Percentiles rank a stretch among this genome's conserved stretches.
These are phyloP conservation scores for Yarrowia deformans DNA, from an alignment of 805 yeast genomes.

Conservation along the genomic window DNA sequence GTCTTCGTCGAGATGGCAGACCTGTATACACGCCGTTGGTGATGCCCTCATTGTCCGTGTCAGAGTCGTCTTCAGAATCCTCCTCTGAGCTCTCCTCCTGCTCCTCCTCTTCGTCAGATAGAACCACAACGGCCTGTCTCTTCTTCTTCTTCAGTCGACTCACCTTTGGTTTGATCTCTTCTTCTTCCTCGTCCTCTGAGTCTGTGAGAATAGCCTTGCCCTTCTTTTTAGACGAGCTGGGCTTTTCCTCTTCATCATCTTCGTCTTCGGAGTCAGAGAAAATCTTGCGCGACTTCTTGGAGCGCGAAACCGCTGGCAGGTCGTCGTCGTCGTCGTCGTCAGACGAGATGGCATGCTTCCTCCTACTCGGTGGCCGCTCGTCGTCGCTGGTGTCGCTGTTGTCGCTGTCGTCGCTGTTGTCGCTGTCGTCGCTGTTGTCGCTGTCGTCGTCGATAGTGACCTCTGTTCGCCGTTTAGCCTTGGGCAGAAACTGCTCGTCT, in stretches of 20 bases:
- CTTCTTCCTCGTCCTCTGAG: not conserved
- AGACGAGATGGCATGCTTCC: not conserved
- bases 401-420: conserved; percentile 15
- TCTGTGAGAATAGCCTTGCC: not conserved
- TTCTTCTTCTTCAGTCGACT: conserved; percentile 4
- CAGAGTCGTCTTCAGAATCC: not conserved
- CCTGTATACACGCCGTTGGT: conserved; percentile 10
- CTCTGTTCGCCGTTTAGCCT: not conserved
- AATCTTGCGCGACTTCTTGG: conserved; percentile 13
- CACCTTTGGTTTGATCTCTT: not conserved
- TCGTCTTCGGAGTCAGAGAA: conserved; percentile 11
- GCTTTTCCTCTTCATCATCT: not conserved
- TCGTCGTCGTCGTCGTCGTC: conserved; percentile 1
- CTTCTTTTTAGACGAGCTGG: not conserved
- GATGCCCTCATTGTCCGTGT: conserved; percentile 14
- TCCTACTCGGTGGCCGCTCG: not conserved
- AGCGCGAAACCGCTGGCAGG: not conserved
- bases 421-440: not conserved
- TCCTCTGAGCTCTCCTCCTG: conserved; percentile 1
- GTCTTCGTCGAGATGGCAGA: conserved; percentile 5
- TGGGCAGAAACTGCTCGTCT: conserved; percentile 25
- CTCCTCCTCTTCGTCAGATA: conserved; percentile 5
- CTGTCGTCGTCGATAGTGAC: conserved; percentile 15
- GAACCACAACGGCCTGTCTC: not conserved
- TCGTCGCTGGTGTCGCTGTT: not conserved